Evolutionary conservation across 768 basidiomycete species (phyloP).

Genomic region (Tylopilus plumbeoviolaceoides): DNA sequence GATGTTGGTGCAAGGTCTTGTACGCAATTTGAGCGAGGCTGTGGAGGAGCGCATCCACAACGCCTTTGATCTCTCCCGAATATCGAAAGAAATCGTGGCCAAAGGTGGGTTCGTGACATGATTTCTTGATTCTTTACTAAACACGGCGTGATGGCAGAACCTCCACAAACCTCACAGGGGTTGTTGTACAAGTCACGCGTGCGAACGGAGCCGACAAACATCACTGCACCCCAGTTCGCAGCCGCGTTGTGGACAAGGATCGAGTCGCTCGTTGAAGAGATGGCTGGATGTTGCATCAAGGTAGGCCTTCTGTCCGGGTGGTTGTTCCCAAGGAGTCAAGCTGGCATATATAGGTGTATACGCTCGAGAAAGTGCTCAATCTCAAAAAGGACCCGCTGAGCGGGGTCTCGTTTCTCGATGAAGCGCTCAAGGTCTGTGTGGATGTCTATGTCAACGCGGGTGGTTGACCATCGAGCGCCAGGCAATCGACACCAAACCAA

Average conservation of each 20-base stretch:
- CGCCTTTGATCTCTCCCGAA: constrained; percentile 82
- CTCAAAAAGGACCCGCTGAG: constrained; percentile 82
- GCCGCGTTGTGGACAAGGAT: constrained; percentile 53
- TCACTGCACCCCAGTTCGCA: constrained; percentile 84
- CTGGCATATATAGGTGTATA: constrained; percentile 65
- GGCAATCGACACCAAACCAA: constrained; percentile 89
- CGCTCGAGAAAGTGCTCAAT: constrained; percentile 88
- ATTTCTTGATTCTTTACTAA: neutral
- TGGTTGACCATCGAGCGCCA: constrained; percentile 29
- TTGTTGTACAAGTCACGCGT: constrained; percentile 80
- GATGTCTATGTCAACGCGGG: neutral
- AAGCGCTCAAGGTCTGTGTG: constrained; percentile 78
- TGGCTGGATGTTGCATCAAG: constrained; percentile 90
- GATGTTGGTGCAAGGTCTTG: constrained; percentile 71
- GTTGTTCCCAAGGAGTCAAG: neutral
- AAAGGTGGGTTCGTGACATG: constrained; percentile 52
- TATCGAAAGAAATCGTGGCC: constrained; percentile 79
- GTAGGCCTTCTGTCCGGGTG: constrained; percentile 29
- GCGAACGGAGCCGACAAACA: constrained; percentile 84
- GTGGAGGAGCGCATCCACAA: constrained; percentile 76
- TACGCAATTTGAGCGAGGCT: constrained; percentile 75
- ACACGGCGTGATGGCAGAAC: constrained; percentile 8
- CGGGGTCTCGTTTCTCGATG: constrained; percentile 79
- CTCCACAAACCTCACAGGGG: constrained; percentile 29
- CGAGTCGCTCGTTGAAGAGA: constrained; percentile 76